Conservation (phyloP, 306 rosid species). For the Malus fusca region DNA sequence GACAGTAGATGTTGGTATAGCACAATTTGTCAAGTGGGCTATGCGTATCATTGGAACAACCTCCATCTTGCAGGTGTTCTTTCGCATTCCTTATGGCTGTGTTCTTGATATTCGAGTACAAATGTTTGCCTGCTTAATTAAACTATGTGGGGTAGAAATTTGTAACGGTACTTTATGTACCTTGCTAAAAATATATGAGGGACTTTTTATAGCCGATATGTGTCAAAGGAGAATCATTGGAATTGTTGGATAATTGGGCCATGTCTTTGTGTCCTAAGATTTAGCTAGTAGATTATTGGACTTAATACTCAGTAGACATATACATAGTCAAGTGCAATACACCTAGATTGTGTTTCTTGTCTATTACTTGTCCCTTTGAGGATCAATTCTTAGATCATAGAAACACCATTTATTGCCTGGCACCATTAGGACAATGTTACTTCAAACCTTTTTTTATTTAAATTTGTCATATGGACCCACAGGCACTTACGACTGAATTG, state of each 20-base stretch:
- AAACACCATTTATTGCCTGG: background rate
- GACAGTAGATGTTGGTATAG: slow-evolving; percentile 59
- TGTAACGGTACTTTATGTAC: background rate
- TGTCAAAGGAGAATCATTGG: background rate
- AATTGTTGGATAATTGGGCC: background rate
- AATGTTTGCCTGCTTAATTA: background rate
- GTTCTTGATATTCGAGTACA: background rate
- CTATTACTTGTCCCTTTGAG: background rate
- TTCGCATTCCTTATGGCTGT: background rate
- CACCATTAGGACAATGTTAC: background rate
- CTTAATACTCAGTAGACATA: background rate
- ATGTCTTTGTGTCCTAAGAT: background rate
- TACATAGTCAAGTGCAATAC: background rate
- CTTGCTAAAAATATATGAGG: background rate
- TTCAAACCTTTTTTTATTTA: background rate
- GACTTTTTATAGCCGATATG: background rate
- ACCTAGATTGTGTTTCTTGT: background rate
- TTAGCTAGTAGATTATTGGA: background rate
- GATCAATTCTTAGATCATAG: background rate
- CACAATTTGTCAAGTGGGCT: slow-evolving; percentile 82
- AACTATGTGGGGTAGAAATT: background rate
- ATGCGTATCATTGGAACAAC: slow-evolving; percentile 55
- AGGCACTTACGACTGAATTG: background rate
- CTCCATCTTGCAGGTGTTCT: slow-evolving; percentile 53
- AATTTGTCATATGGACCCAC: background rate